Evolutionary conservation across 2,329 filamentous ascomycete species (phyloP), one percentile per base, ranked within the genome.

Genomic region (Sporothrix luriei): DNA sequence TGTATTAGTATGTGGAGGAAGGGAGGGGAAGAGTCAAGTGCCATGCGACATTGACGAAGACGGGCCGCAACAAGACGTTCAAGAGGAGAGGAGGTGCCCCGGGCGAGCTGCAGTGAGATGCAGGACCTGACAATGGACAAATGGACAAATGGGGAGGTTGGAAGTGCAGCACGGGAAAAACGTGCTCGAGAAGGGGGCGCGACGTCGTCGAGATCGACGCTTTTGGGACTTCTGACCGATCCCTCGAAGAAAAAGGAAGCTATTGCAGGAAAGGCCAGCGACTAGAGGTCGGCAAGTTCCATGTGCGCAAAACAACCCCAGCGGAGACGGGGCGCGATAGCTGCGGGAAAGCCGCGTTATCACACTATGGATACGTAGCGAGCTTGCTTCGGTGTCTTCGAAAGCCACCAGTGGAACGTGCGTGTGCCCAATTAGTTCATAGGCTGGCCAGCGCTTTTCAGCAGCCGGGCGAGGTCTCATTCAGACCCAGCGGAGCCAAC

Each of bases 281-380:
- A n/a, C n/a, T n/a, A n/a, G n/a, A n/a, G n/a, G n/a, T n/a, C 61
- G 61, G 61, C 61, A 33, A 43, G 11, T 16, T 43, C 11, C 14
- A 38, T 33, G 38, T 46, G 40, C 7, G n/a, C 21, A 19, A 19
- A 62, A 46, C 38, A 21, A 62, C 57, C 40, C 57, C 38, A 33
- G 57, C 57, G 57, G 57, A 62, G 57, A 38, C 38, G 57, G 33
- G 38, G 24, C 38, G 21, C 14, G 57, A 62, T 62, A 62, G 40
- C 55, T n/a, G 57, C 38, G 21, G 38, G 21, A 40, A 21, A 62
- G 38, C 57, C 57, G 57, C 57, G 38, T n/a, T 43, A 33, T 33
- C n/a, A n/a, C 38, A 62, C 55, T 24, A 13, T 2, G 33, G 19
- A 11, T 16, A 13, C 33, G 14, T n/a, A n/a, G 16, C 9, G 6